Conservation (phyloP, 345 rosid genomes). For the Acer saccharum region DNA sequence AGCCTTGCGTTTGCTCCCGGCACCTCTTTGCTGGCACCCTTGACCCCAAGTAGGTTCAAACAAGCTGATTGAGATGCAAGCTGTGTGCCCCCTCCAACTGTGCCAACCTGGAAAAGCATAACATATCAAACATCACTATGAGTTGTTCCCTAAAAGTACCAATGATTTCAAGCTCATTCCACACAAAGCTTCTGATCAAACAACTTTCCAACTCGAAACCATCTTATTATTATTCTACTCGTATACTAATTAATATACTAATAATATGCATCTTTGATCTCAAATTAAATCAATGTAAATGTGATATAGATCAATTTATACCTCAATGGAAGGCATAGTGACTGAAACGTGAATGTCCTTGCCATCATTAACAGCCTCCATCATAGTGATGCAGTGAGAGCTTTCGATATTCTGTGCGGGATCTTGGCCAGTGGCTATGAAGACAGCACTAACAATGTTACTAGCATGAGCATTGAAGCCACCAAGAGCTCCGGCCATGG, state of each 20-base stretch:
- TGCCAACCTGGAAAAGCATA: constrained; percentile 54
- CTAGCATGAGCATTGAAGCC: constrained; percentile 85
- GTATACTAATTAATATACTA: background rate
- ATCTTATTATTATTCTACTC: too few relatives aligned
- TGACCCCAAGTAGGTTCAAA: constrained; percentile 65
- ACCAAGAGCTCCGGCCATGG: constrained; percentile 79
- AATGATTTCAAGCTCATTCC: background rate
- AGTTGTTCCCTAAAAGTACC: background rate
- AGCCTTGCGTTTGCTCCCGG: constrained; percentile 60
- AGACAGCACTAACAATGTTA: constrained; percentile 63
- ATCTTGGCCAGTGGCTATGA: constrained; percentile 75
- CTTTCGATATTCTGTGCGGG: constrained; percentile 80
- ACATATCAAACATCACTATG: background rate
- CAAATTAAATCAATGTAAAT: background rate
- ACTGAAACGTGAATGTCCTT: constrained; percentile 73
- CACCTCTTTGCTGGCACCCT: constrained; percentile 58
- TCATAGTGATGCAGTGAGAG: constrained; percentile 78
- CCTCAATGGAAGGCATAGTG: constrained; percentile 78
- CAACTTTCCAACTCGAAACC: background rate
- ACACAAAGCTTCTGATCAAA: background rate
- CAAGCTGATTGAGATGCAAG: constrained; percentile 82
- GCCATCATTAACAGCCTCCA: constrained; percentile 65
- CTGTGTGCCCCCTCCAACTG: constrained; percentile 80
- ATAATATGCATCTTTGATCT: background rate
- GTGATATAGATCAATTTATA: constrained; percentile 15